A percentile compares a stretch with the other conserved stretches of the same genome.
These are phyloP conservation scores for Chimonanthus praecox DNA, from an alignment of 164 flowering plant species.

Conservation along the genomic window DNA sequence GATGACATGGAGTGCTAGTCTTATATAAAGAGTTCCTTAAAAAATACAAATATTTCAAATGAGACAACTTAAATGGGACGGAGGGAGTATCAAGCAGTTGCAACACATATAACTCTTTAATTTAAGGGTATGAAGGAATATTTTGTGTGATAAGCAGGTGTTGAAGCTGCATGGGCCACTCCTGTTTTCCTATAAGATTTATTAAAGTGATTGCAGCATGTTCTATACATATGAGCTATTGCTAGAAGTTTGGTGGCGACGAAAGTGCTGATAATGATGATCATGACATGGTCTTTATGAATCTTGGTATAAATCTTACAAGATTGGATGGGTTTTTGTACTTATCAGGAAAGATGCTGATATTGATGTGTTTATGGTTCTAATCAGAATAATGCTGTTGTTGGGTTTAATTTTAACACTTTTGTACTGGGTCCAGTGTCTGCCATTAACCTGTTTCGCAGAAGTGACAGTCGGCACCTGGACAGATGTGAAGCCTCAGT, in stretches of 20 bases:
- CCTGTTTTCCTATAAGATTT: too few species aligned
- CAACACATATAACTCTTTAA: too few species aligned
- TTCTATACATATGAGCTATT: not conserved
- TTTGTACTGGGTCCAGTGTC: not conserved
- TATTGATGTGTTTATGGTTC: not conserved
- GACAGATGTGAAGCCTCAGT: not conserved
- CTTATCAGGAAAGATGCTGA: not conserved
- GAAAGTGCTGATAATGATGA: not conserved
- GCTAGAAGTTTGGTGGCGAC: not conserved
- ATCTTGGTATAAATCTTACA: too few species aligned
- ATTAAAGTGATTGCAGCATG: not conserved
- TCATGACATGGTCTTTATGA: not conserved
- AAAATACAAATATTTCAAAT: too few species aligned
- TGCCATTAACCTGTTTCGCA: not conserved
- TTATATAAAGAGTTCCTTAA: too few species aligned
- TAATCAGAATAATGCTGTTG: not conserved
- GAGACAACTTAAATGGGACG: too few species aligned
- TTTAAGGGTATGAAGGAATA: too few species aligned
- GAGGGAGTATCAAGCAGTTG: too few species aligned
- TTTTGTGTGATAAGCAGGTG: not conserved
- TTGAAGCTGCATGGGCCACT: not conserved
- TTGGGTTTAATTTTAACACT: not conserved
- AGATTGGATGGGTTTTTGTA: not conserved
- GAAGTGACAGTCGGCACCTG: not conserved
- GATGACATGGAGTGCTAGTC: too few species aligned